Evolutionary conservation across 345 rosid species (phyloP).

Genomic region (Bruguiera gymnorhiza): DNA sequence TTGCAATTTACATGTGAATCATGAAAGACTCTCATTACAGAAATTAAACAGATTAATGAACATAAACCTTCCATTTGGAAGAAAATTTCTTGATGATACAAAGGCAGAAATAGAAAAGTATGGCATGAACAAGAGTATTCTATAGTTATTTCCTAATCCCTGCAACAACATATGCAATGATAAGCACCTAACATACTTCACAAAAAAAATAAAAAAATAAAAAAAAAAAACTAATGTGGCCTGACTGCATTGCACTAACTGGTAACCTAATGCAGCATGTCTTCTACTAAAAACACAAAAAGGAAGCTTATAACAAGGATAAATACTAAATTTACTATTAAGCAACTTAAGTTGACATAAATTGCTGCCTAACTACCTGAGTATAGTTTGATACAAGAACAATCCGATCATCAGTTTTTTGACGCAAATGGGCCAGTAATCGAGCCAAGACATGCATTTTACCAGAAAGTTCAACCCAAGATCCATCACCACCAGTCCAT

Average conservation of each 20-base stretch:
- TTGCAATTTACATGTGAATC: neutral
- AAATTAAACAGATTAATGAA: no score
- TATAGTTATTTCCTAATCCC: neutral
- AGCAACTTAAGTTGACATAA: no score
- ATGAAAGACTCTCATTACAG: neutral
- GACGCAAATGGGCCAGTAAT: constrained; percentile 75
- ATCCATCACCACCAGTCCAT: constrained; percentile 92
- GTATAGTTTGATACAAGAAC: constrained; percentile 98
- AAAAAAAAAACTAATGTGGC: neutral
- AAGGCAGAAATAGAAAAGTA: neutral
- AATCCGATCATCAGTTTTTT: constrained; percentile 82
- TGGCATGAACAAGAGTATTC: neutral
- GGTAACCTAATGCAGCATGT: neutral
- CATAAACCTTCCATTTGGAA: no score
- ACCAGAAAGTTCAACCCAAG: constrained; percentile 98
- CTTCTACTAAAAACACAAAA: neutral
- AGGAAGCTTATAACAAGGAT: neutral
- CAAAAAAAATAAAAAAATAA: no score
- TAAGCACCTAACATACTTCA: neutral
- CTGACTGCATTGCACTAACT: neutral
- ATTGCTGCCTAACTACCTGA: constrained; percentile 49
- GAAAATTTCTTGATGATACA: no score
- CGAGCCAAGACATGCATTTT: constrained; percentile 98
- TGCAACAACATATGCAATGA: neutral
- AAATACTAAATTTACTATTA: no score